phyloP scores from a whole-genome alignment of 1,284 basidiomycete species.

The Ustilago bromivora region DNA sequence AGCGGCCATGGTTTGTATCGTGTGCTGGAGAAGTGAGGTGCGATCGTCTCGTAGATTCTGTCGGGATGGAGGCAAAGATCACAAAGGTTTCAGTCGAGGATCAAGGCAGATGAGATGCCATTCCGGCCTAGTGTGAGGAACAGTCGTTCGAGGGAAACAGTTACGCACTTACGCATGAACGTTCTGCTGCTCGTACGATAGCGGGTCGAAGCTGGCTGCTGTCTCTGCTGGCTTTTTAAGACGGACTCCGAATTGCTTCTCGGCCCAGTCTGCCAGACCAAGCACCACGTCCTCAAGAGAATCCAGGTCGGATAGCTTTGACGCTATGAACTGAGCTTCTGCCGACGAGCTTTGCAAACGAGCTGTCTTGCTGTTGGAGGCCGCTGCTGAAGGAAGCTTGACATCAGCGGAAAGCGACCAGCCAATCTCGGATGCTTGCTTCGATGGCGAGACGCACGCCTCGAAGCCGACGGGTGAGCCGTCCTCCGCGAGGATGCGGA shows the following conservation, averaged over 20 bases:
- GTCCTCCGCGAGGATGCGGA: conserved; percentile 20
- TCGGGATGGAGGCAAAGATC: neutral
- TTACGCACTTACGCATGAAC: conserved; percentile 66
- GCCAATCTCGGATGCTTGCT: conserved; percentile 7
- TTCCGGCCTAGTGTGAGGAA: neutral
- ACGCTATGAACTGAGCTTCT: conserved; percentile 21
- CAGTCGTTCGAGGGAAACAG: neutral
- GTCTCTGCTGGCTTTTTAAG: conserved; percentile 21
- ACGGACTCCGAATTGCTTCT: conserved; percentile 20
- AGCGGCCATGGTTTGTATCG: conserved; percentile 99
- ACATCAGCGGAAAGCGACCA: conserved; percentile 34
- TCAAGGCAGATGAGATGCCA: neutral
- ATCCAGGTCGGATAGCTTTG: conserved; percentile 22
- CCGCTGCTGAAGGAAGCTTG: neutral
- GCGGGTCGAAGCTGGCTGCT: conserved; percentile 32
- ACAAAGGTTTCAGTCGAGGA: conserved; percentile 10
- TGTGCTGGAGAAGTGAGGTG: conserved; percentile 90
- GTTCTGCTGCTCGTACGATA: conserved; percentile 62
- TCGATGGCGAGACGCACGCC: conserved; percentile 30
- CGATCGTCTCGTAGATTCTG: conserved; percentile 87
- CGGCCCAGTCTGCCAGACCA: conserved; percentile 31
- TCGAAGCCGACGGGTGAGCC: conserved; percentile 21
- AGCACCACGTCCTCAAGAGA: conserved; percentile 42
- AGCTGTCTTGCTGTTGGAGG: conserved; percentile 1
- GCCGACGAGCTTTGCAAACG: conserved; percentile 27